phyloP scores from a whole-genome alignment of 129 eudicot species.

The Helichrysum umbraculigerum region DNA sequence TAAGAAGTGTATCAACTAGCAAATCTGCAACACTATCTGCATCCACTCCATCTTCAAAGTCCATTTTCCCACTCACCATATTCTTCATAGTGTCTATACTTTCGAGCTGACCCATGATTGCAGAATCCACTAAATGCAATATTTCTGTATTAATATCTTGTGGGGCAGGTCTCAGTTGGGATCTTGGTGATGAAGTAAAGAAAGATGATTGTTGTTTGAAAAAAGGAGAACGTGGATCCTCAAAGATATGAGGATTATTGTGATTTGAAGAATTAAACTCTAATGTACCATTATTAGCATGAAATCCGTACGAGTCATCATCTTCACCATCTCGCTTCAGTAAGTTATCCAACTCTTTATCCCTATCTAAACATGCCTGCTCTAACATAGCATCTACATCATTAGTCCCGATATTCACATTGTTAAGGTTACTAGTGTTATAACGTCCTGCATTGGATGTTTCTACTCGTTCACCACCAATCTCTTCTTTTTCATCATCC shows the following conservation, averaged over 20 bases:
- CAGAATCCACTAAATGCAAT: conserved; percentile 83
- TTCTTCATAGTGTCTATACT: conserved; percentile 72
- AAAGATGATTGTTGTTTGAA: conserved; percentile 39
- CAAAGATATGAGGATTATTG: conserved; percentile 25
- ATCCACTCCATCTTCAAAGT: conserved; percentile 55
- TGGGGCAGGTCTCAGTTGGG: conserved; percentile 45
- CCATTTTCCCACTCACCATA: conserved; percentile 65
- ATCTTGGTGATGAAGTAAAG: conserved; percentile 51
- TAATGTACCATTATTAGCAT: conserved; percentile 26
- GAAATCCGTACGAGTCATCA: conserved; percentile 38
- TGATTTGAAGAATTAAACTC: conserved; percentile 29
- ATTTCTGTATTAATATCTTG: conserved; percentile 77
- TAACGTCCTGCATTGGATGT: conserved; percentile 28
- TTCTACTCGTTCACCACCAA: conserved; percentile 30
- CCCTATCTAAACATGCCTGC: conserved; percentile 54
- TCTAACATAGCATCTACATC: conserved; percentile 60
- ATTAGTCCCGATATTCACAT: conserved; percentile 22
- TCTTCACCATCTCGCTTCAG: conserved; percentile 48
- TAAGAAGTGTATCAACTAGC: conserved; percentile 90
- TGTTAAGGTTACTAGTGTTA: conserved; percentile 22
- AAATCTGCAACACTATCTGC: conserved; percentile 51
- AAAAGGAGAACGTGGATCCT: conserved; percentile 33
- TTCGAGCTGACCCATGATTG: conserved; percentile 91
- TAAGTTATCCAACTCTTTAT: conserved; percentile 37
- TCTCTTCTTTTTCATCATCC: conserved; percentile 32